Percentiles rank a stretch among this genome's conserved stretches.
Conservation (phyloP, 1,284 basidiomycete genomes). For the Cronartium quercuum region DNA sequence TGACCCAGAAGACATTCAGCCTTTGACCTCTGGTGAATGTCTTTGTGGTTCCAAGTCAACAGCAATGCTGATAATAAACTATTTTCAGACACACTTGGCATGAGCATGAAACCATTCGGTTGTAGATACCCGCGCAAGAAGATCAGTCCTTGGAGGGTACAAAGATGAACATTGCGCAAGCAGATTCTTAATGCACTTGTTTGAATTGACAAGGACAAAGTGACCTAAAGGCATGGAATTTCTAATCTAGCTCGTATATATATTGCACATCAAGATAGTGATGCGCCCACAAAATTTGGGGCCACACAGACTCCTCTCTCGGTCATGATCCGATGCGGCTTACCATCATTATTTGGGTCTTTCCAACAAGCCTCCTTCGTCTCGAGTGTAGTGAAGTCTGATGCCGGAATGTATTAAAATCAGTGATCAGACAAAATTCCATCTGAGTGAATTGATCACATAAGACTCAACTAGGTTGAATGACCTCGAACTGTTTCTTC, state of each 20-base stretch:
- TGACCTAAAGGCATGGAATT: too few relatives aligned
- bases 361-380: conserved; percentile 83
- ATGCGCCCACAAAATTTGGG: conserved; percentile 76
- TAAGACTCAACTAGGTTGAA: conserved; percentile 65
- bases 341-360: conserved; percentile 67
- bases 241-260: background rate
- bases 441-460: background rate
- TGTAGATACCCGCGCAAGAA: too few relatives aligned
- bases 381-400: conserved; percentile 79
- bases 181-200: too few relatives aligned
- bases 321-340: conserved; percentile 73
- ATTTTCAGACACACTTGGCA: too few relatives aligned
- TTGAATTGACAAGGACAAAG: too few relatives aligned
- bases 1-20: too few relatives aligned
- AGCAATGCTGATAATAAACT: too few relatives aligned
- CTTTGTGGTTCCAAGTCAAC: too few relatives aligned
- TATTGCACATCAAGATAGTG: conserved; percentile 60
- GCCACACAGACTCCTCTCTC: conserved; percentile 72
- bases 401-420: conserved; percentile 19
- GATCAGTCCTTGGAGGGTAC: too few relatives aligned
- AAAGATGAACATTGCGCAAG: too few relatives aligned
- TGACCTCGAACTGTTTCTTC: conserved; percentile 93
- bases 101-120: too few relatives aligned
- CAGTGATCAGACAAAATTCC: background rate
- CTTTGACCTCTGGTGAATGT: too few relatives aligned